Conservation (phyloP, 805 yeast species). For the Cyberlindnera xishuangbannaensis region DNA sequence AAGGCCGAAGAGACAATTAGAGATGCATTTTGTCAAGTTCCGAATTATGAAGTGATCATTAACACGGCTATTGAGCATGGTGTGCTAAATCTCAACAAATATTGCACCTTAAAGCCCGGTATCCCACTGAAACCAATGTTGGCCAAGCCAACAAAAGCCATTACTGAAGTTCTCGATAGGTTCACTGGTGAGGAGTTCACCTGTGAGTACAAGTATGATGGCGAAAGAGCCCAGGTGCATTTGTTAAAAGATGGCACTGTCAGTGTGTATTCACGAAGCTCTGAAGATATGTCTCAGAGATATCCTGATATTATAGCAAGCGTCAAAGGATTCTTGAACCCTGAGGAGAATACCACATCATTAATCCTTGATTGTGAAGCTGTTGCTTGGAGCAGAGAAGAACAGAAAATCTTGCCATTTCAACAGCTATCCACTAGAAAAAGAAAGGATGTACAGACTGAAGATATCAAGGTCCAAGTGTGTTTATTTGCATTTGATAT, state of each 20-base stretch:
- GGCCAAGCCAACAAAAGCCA: conserved; percentile 94
- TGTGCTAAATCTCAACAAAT: conserved; percentile 53
- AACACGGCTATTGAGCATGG: conserved; percentile 63
- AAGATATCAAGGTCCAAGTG: conserved; percentile 84
- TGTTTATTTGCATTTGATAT: conserved; percentile 92
- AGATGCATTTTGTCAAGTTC: conserved; percentile 84
- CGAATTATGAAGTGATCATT: conserved; percentile 81
- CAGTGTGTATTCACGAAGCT: conserved; percentile 83
- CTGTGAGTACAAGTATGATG: conserved; percentile 96
- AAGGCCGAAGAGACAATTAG: conserved; percentile 73
- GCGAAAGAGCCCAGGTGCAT: conserved; percentile 96
- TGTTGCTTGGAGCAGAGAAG: conserved; percentile 89
- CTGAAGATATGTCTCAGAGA: conserved; percentile 94
- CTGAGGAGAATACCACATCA: conserved; percentile 35
- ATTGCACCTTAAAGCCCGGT: conserved; percentile 80
- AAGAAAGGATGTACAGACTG: conserved; percentile 84
- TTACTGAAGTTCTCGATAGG: conserved; percentile 85
- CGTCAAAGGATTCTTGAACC: conserved; percentile 50
- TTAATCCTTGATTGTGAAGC: conserved; percentile 93
- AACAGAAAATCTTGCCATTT: conserved; percentile 82
- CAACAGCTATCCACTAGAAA: conserved; percentile 91
- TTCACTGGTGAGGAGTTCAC: conserved; percentile 83
- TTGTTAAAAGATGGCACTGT: conserved; percentile 58
- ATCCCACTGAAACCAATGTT: conserved; percentile 96
- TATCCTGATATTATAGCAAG: conserved; percentile 85